Conservation (phyloP, 2,329 filamentous ascomycete genomes). For the Cercospora sesami region DNA sequence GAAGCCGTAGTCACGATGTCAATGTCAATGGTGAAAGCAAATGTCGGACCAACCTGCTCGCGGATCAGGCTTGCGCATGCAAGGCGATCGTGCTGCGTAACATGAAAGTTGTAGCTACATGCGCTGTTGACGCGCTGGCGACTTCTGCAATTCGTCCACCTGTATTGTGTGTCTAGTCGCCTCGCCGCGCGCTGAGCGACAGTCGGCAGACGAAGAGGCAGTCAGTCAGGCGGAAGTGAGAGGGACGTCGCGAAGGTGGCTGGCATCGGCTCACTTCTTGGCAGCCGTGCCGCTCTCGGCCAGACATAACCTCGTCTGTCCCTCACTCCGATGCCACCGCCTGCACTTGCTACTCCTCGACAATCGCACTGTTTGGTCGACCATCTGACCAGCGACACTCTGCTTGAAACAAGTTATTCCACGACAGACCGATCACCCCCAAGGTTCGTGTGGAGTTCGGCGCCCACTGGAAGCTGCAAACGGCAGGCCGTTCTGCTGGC, state of each 20-base stretch:
- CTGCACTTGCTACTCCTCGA: not conserved
- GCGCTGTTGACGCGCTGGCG: not conserved
- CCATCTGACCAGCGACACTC: not conserved
- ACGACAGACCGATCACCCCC: not conserved
- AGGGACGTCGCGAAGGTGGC: not conserved
- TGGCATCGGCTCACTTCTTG: not conserved
- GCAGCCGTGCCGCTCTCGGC: not conserved
- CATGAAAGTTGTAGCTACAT: not conserved
- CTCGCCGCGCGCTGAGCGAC: not conserved
- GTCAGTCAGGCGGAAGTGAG: not conserved
- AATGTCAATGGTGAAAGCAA: not conserved
- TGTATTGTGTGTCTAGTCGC: not conserved
- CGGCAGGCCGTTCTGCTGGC: not conserved
- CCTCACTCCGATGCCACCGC: not conserved
- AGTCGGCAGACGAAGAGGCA: not conserved
- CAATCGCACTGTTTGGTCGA: not conserved
- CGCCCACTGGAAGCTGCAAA: not conserved
- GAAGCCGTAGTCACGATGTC: not conserved
- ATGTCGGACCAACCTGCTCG: not conserved
- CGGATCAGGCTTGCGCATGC: not conserved
- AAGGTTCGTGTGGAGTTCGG: not conserved
- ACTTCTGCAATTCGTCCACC: not conserved
- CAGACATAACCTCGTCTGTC: not conserved
- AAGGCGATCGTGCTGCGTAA: not conserved
- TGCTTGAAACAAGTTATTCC: not conserved